A percentile compares a stretch with the other conserved stretches of the same genome.
Conservation (phyloP, 2,329 filamentous ascomycete genomes). For the Xylariomycetidae sp. region DNA sequence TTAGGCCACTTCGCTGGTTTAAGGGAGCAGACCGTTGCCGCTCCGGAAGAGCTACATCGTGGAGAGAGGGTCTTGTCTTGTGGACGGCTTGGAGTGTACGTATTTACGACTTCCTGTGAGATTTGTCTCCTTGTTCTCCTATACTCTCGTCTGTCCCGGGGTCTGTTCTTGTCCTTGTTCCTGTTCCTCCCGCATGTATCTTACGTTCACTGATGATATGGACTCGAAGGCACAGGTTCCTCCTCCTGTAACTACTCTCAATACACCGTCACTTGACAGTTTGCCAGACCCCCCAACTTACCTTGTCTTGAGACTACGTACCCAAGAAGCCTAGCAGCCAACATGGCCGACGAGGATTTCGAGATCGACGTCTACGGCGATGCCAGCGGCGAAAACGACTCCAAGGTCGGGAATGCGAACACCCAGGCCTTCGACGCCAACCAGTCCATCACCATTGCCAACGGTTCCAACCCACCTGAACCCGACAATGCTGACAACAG, state of each 20-base stretch:
- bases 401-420: conserved; percentile 28
- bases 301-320: conserved; percentile 26
- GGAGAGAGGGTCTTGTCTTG: conserved; percentile 7
- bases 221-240: conserved; percentile 29
- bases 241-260: conserved; percentile 36
- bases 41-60: too few species aligned
- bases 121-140: conserved; percentile 30
- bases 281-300: conserved; percentile 19
- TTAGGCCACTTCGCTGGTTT: conserved; percentile 12
- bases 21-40: too few species aligned
- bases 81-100: conserved; percentile 45
- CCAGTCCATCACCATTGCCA: conserved; percentile 34
- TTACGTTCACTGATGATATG: conserved; percentile 30
- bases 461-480: conserved; percentile 25
- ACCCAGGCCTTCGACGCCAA: conserved; percentile 32
- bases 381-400: conserved; percentile 39
- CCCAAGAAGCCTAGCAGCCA: conserved; percentile 21
- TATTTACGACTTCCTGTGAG: conserved; percentile 40
- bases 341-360: conserved; percentile 65
- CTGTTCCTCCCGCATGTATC: conserved; percentile 19
- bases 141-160: too few species aligned
- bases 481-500: conserved; percentile 15
- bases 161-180: conserved; percentile 24
- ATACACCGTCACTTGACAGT: conserved; percentile 29
- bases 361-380: conserved; percentile 70